A percentile compares a stretch with the other conserved stretches of the same genome.
These are phyloP conservation scores for Talaromyces trachyspermus DNA, from an alignment of 495 filamentous ascomycete genomes.

Conservation along the genomic window DNA sequence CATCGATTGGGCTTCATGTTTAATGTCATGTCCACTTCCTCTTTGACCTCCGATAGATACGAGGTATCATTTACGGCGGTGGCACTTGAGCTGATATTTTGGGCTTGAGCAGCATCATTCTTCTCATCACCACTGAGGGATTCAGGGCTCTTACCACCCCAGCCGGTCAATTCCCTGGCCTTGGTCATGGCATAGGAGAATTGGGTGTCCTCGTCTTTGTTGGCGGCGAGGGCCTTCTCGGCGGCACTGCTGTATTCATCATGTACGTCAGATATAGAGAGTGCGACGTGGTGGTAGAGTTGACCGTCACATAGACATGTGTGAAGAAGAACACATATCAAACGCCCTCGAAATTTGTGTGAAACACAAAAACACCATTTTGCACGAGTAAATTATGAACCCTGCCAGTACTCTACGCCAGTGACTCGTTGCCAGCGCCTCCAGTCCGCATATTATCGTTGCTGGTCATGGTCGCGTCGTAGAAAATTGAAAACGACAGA, in stretches of 20 bases:
- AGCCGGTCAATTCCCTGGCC: conserved; percentile 1
- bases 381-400: too few relatives aligned
- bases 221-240: conserved; percentile 2
- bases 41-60: background rate
- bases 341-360: too few relatives aligned
- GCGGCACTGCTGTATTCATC: conserved; percentile 3
- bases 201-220: conserved; percentile 1
- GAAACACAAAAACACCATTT: too few relatives aligned
- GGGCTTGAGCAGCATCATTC: conserved; percentile 3
- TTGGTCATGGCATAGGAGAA: conserved; percentile 1
- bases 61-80: background rate
- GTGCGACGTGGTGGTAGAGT: conserved; percentile 1
- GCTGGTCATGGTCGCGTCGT: too few relatives aligned
- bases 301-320: too few relatives aligned
- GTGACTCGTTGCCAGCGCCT: too few relatives aligned
- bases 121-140: conserved; percentile 1
- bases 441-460: too few relatives aligned
- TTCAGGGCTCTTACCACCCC: background rate
- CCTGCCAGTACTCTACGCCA: too few relatives aligned
- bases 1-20: conserved; percentile 1
- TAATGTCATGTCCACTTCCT: background rate
- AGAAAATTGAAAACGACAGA: too few relatives aligned
- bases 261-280: conserved; percentile 1
- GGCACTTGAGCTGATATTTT: conserved; percentile 3
- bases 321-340: too few relatives aligned